These are phyloP conservation scores for Spathaspora passalidarum DNA, from an alignment of 805 yeast genomes.

Conservation along the genomic window DNA sequence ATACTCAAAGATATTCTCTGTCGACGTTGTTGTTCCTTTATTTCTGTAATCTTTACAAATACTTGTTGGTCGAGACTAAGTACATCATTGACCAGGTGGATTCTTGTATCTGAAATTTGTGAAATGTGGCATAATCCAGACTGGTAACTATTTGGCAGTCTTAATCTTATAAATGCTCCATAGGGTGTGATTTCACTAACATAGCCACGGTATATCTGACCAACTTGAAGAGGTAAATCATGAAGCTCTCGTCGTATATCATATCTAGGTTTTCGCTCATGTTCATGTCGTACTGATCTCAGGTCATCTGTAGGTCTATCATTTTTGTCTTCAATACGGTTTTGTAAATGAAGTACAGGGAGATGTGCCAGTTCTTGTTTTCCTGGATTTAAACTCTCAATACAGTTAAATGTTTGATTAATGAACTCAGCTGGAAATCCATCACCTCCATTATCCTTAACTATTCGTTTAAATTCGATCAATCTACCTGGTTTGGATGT, in stretches of 20 bases:
- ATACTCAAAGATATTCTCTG: conserved; percentile 55
- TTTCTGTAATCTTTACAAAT: conserved; percentile 51
- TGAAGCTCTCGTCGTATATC: not conserved
- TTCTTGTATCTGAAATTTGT: conserved; percentile 50
- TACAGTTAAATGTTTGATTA: conserved; percentile 16
- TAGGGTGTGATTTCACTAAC: conserved; percentile 60
- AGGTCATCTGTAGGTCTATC: not conserved
- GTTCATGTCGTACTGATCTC: conserved; percentile 5
- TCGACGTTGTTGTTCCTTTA: conserved; percentile 36
- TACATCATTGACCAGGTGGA: conserved; percentile 58
- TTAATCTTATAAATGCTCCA: conserved; percentile 74
- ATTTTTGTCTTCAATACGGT: not conserved
- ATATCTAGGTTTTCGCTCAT: conserved; percentile 5
- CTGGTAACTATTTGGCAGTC: conserved; percentile 26
- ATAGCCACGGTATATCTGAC: conserved; percentile 51
- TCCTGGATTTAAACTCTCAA: not conserved
- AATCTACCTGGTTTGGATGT: conserved; percentile 1
- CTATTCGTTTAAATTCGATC: conserved; percentile 8
- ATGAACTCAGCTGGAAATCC: conserved; percentile 35
- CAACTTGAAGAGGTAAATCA: conserved; percentile 1
- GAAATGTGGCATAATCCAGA: conserved; percentile 78
- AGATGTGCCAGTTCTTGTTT: not conserved
- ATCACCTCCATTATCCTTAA: conserved; percentile 39
- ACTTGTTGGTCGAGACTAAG: conserved; percentile 58
- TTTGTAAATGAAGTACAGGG: not conserved